A percentile compares a stretch with the other conserved stretches of the same genome.
phyloP scores from a whole-genome alignment of 352 stramenopile species.

The Pythium oligandrum region DNA sequence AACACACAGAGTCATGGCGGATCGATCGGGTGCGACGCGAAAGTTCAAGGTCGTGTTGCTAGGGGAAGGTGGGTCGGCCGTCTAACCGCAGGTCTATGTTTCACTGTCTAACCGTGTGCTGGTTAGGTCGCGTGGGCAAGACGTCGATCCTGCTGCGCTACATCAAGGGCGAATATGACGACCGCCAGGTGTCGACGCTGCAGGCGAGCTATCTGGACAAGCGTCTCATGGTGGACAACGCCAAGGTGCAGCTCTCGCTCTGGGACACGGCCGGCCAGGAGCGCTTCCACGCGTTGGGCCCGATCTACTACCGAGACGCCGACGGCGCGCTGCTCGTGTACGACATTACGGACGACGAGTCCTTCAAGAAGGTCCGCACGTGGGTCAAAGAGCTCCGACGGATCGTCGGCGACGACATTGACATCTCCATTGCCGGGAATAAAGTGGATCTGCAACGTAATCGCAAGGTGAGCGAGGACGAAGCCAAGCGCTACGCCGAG shows the following conservation, averaged over 20 bases:
- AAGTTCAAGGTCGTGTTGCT: slow-evolving; percentile 86
- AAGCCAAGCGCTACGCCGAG: slow-evolving; percentile 80
- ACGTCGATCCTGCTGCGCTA: slow-evolving; percentile 94
- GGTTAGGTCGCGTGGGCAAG: slow-evolving; percentile 90
- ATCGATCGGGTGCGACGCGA: slow-evolving; percentile 43
- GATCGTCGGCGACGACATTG: slow-evolving; percentile 89
- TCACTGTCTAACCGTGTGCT: not conserved
- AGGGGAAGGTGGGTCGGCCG: slow-evolving; percentile 53
- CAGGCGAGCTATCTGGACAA: slow-evolving; percentile 94
- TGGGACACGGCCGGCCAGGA: slow-evolving; percentile 88
- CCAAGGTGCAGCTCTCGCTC: slow-evolving; percentile 74
- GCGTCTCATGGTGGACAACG: slow-evolving; percentile 78
- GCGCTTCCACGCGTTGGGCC: slow-evolving; percentile 81
- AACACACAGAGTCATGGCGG: slow-evolving; percentile 28
- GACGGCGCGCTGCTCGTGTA: slow-evolving; percentile 89
- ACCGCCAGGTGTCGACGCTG: slow-evolving; percentile 89
- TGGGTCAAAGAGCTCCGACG: slow-evolving; percentile 91
- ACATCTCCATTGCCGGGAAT: slow-evolving; percentile 91
- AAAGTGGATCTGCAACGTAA: slow-evolving; percentile 90
- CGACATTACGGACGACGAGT: slow-evolving; percentile 90
- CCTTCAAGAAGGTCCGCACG: slow-evolving; percentile 89
- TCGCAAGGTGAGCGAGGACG: slow-evolving; percentile 83
- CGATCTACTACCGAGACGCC: slow-evolving; percentile 90
- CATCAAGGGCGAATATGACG: slow-evolving; percentile 92
- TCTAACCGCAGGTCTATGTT: no score